These are phyloP conservation scores for Torulaspora quercuum DNA, from an alignment of 805 yeast genomes.

Conservation along the genomic window DNA sequence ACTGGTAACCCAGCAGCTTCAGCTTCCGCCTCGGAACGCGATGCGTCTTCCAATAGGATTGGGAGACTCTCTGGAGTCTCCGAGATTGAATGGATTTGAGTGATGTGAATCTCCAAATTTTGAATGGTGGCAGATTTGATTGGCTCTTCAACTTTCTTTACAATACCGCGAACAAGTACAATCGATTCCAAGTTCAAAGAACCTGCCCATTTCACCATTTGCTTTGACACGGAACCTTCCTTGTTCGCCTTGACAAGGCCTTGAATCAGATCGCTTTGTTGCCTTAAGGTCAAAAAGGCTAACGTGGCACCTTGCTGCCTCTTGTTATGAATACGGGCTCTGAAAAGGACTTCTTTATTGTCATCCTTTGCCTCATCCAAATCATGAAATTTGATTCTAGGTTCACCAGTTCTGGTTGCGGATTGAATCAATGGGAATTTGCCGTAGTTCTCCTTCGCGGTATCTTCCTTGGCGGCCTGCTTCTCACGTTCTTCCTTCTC, in stretches of 20 bases:
- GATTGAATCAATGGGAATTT: constrained; percentile 85
- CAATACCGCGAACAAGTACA: constrained; percentile 84
- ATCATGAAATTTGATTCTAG: constrained; percentile 56
- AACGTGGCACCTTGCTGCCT: constrained; percentile 96
- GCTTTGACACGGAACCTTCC: constrained; percentile 73
- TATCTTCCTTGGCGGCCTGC: constrained; percentile 76
- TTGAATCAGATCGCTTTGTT: constrained; percentile 79
- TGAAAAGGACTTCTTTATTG: constrained; percentile 74
- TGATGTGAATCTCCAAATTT: constrained; percentile 79
- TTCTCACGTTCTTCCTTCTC: constrained; percentile 75
- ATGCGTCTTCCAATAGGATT: constrained; percentile 91
- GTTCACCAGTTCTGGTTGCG: constrained; percentile 71
- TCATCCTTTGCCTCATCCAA: constrained; percentile 47
- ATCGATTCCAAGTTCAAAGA: constrained; percentile 82
- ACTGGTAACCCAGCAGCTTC: constrained; percentile 88
- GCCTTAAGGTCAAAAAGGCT: constrained; percentile 88
- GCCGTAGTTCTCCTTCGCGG: constrained; percentile 86
- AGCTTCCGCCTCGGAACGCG: constrained; percentile 91
- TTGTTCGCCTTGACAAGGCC: constrained; percentile 76
- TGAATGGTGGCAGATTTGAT: constrained; percentile 89
- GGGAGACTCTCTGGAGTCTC: constrained; percentile 94
- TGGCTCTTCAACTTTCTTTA: constrained; percentile 78
- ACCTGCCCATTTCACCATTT: constrained; percentile 95
- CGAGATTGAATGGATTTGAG: constrained; percentile 69
- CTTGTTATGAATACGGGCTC: constrained; percentile 91